Evolutionary conservation across 2,329 filamentous ascomycete genomes (phyloP).

Genomic region (Gaeumannomyces tritici): DNA sequence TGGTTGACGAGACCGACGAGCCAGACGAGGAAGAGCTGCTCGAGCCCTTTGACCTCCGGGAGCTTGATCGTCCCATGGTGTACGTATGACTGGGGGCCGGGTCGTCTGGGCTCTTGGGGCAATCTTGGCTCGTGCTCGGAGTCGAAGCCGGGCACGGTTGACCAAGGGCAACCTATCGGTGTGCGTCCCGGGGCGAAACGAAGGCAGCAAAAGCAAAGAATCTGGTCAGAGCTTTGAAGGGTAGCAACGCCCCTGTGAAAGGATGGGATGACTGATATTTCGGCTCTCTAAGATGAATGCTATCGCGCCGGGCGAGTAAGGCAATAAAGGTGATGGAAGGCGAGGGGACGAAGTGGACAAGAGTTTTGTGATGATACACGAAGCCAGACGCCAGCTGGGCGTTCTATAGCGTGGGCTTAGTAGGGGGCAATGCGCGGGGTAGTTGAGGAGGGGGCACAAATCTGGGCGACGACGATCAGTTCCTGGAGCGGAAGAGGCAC

Average conservation of each 20-base stretch:
- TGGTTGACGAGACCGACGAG: constrained; percentile 5
- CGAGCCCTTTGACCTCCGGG: not conserved
- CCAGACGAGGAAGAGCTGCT: constrained; percentile 2
- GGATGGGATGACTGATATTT: not conserved
- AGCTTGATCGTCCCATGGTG: not conserved
- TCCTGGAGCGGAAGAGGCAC: not conserved
- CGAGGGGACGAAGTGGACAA: not conserved
- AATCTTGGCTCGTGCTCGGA: not conserved
- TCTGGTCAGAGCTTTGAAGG: not conserved
- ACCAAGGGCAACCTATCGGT: not conserved
- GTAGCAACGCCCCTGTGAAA: not conserved
- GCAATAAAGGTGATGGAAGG: not conserved
- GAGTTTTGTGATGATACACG: not conserved
- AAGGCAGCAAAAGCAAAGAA: not conserved
- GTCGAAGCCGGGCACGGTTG: not conserved
- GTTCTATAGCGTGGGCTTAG: not conserved
- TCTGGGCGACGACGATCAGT: not conserved
- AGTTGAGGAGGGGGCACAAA: not conserved
- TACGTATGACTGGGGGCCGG: not conserved
- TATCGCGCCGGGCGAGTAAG: not conserved
- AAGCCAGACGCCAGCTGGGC: not conserved
- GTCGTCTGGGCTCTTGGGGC: not conserved
- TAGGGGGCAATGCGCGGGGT: not conserved
- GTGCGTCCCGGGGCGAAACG: not conserved
- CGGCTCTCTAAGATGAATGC: not conserved